Percentiles rank a stretch among this genome's conserved stretches.
phyloP scores from a whole-genome alignment of 1,284 basidiomycete genomes.

The Mycosarcoma mackinlayi region DNA sequence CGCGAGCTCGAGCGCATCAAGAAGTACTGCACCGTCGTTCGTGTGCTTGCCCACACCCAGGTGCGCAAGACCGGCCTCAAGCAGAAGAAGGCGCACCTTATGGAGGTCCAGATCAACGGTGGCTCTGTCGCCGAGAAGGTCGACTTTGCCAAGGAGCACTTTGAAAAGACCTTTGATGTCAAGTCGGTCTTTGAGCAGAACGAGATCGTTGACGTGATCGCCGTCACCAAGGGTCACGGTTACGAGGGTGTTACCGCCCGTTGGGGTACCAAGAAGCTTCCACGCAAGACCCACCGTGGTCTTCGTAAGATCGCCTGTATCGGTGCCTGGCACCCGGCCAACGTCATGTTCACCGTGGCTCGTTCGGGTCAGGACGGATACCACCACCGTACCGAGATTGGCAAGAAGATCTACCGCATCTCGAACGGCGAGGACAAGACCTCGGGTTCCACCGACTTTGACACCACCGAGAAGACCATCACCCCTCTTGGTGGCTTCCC shows the following conservation, averaged over 20 bases:
- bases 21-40: conserved; percentile 99
- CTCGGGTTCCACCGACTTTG: conserved; percentile 84
- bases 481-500: conserved; percentile 99
- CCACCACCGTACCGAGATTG: conserved; percentile 92
- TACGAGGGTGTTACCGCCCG: conserved; percentile 99
- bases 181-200: conserved; percentile 91
- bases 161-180: conserved; percentile 96
- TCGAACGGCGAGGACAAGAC: conserved; percentile 81
- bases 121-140: conserved; percentile 97
- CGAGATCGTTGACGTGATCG: conserved; percentile 96
- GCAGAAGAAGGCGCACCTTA: conserved; percentile 99
- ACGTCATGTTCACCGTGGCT: conserved; percentile 99
- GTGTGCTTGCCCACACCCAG: conserved; percentile 96
- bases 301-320: conserved; percentile 97
- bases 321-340: conserved; percentile 98
- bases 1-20: conserved; percentile 99
- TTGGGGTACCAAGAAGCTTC: conserved; percentile 99
- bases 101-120: conserved; percentile 99
- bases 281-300: conserved; percentile 99
- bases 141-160: conserved; percentile 91
- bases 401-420: conserved; percentile 96
- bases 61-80: conserved; percentile 94
- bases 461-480: conserved; percentile 78
- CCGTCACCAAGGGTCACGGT: conserved; percentile 99
- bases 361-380: conserved; percentile 99